Conservation (phyloP, 495 filamentous ascomycete genomes). For the Haplographium delicatum region DNA sequence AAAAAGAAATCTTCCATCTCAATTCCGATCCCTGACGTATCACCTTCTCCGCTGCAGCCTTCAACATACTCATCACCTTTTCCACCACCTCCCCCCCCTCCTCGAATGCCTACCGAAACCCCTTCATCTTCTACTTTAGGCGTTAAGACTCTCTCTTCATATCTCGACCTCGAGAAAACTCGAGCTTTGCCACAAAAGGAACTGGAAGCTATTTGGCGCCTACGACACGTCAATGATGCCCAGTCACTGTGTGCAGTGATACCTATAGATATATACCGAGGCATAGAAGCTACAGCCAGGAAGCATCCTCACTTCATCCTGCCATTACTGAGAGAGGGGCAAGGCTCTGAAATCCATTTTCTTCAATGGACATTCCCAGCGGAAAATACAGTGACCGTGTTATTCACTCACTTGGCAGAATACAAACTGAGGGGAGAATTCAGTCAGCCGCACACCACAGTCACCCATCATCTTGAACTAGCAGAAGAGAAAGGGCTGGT, state of each 20-base stretch:
- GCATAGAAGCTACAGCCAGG: conserved; percentile 62
- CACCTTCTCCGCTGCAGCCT: conserved; percentile 20
- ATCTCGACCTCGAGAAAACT: conserved; percentile 77
- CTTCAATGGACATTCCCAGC: conserved; percentile 69
- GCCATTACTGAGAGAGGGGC: conserved; percentile 66
- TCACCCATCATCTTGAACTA: conserved; percentile 85
- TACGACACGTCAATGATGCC: conserved; percentile 68
- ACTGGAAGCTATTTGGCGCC: conserved; percentile 83
- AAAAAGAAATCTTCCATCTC: conserved; percentile 32
- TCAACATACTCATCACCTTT: conserved; percentile 19
- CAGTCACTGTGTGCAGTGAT: conserved; percentile 77
- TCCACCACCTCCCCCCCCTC: conserved; percentile 30
- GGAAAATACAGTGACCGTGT: conserved; percentile 65
- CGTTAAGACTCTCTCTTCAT: conserved; percentile 76
- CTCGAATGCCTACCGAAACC: conserved; percentile 27
- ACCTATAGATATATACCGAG: conserved; percentile 61
- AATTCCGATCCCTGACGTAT: conserved; percentile 29
- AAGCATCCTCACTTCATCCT: conserved; percentile 84
- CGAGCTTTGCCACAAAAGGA: conserved; percentile 68
- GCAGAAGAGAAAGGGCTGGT: conserved; percentile 68
- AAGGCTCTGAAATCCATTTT: conserved; percentile 79
- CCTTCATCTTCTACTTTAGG: conserved; percentile 41
- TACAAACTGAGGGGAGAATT: conserved; percentile 88
- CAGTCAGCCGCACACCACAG: conserved; percentile 83
- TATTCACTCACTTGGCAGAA: conserved; percentile 89